phyloP scores from a whole-genome alignment of 2,329 filamentous ascomycete species.

The Pseudodiploospora longispora region DNA sequence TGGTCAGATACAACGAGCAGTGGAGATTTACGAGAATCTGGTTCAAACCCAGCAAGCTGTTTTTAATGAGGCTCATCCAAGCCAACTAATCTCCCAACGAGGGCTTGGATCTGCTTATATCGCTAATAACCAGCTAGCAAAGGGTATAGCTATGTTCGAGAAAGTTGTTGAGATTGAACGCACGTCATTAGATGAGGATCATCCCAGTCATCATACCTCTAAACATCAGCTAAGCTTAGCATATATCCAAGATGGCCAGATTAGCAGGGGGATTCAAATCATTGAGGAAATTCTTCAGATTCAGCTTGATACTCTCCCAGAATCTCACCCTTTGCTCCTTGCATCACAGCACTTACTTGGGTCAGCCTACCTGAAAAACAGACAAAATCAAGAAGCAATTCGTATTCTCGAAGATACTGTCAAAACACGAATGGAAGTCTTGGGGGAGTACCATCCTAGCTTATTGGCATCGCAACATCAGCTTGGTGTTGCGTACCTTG shows the following conservation, averaged over 20 bases:
- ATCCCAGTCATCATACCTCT: neutral
- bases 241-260: conserved; percentile 6
- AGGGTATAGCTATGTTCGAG: neutral
- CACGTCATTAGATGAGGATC: conserved; percentile 1
- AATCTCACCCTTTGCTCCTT: conserved; percentile 3
- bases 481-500: conserved; percentile 4
- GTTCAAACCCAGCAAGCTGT: neutral
- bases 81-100: conserved; percentile 1
- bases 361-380: conserved; percentile 1
- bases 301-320: neutral
- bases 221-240: conserved; percentile 5
- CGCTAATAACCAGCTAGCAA: neutral
- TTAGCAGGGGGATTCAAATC: neutral
- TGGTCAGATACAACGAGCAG: conserved; percentile 3
- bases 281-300: conserved; percentile 5
- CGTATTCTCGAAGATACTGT: neutral
- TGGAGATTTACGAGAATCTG: conserved; percentile 5
- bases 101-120: conserved; percentile 3
- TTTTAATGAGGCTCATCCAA: conserved; percentile 1
- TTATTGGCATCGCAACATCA: conserved; percentile 3
- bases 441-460: conserved; percentile 2
- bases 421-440: neutral
- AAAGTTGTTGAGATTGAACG: conserved; percentile 1
- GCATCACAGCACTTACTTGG: neutral
- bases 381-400: conserved; percentile 1